Percentiles rank a stretch among this genome's conserved stretches.
These are phyloP conservation scores for Aspergillaceae sp. DNA, from an alignment of 2,329 filamentous ascomycete genomes.

Conservation along the genomic window DNA sequence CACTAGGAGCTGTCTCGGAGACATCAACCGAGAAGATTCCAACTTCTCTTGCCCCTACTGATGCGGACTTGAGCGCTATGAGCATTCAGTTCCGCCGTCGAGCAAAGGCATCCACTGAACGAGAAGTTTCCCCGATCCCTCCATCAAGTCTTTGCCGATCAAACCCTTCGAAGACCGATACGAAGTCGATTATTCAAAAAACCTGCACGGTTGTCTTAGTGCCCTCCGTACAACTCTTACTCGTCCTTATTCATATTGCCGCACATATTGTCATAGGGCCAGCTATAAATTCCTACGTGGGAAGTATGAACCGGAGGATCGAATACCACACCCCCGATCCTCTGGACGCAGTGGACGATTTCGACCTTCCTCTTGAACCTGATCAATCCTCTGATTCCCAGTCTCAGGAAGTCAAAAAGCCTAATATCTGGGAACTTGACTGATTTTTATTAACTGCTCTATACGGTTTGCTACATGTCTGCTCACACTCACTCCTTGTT, in stretches of 20 bases:
- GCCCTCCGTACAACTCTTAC: slow-evolving; percentile 69
- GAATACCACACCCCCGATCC: slow-evolving; percentile 9
- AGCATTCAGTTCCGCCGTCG: slow-evolving; percentile 42
- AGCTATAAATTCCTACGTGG: slow-evolving; percentile 13
- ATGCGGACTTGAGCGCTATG: slow-evolving; percentile 20
- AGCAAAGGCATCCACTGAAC: slow-evolving; percentile 47
- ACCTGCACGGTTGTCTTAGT: slow-evolving; percentile 68
- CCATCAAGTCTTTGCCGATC: slow-evolving; percentile 55
- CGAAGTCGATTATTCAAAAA: slow-evolving; percentile 62
- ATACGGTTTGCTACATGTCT: background rate
- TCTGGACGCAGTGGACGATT: slow-evolving; percentile 30
- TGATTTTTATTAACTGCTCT: slow-evolving; percentile 1
- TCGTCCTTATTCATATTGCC: slow-evolving; percentile 72
- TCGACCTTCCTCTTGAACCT: slow-evolving; percentile 29
- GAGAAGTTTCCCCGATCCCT: slow-evolving; percentile 59
- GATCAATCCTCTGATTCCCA: slow-evolving; percentile 14
- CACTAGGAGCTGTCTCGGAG: no score
- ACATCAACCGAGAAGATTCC: background rate
- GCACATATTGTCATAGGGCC: slow-evolving; percentile 54
- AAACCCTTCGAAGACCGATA: slow-evolving; percentile 43
- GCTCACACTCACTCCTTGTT: no score
- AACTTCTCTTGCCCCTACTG: slow-evolving; percentile 32
- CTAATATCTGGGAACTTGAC: slow-evolving; percentile 23
- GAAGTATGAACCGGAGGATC: slow-evolving; percentile 10
- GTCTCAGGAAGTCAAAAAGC: slow-evolving; percentile 14